Percentiles rank a stretch among this genome's conserved stretches.
These are phyloP conservation scores for Colletotrichum horii DNA, from an alignment of 2,329 filamentous ascomycete genomes.

Conservation along the genomic window DNA sequence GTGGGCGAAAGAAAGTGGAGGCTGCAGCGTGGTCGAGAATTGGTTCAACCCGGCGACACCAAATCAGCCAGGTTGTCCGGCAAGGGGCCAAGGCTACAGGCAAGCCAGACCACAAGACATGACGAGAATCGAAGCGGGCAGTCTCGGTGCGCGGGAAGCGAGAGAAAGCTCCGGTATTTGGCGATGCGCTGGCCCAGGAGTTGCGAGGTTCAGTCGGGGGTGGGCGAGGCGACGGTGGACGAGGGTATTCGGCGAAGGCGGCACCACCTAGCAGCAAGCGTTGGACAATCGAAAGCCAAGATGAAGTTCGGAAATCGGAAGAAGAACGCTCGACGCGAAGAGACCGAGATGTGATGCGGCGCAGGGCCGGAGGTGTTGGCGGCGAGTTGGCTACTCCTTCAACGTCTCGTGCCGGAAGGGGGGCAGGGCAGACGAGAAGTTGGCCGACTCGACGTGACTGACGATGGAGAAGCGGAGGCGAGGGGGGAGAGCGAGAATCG, in stretches of 20 bases:
- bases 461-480: neutral
- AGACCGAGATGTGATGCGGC: neutral
- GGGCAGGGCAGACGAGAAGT: neutral
- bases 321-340: neutral
- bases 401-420: neutral
- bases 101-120: conserved; percentile 50
- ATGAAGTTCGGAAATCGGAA: neutral
- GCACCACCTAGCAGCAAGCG: neutral
- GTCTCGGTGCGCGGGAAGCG: neutral
- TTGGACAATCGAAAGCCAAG: neutral
- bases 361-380: neutral
- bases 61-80: conserved; percentile 38
- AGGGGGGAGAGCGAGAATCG: neutral
- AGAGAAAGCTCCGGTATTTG: neutral
- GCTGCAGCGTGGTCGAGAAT: neutral
- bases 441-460: neutral
- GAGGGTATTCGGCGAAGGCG: neutral
- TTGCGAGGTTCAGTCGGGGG: neutral
- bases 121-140: conserved; percentile 31
- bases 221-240: neutral
- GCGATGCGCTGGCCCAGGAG: neutral
- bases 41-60: conserved; percentile 3
- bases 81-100: conserved; percentile 54
- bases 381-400: neutral
- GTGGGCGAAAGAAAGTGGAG: neutral